Percentiles rank a stretch among this genome's conserved stretches.
These are phyloP conservation scores for Musa acuminata DNA, from an alignment of 176 grass and related monocot species.

Conservation along the genomic window DNA sequence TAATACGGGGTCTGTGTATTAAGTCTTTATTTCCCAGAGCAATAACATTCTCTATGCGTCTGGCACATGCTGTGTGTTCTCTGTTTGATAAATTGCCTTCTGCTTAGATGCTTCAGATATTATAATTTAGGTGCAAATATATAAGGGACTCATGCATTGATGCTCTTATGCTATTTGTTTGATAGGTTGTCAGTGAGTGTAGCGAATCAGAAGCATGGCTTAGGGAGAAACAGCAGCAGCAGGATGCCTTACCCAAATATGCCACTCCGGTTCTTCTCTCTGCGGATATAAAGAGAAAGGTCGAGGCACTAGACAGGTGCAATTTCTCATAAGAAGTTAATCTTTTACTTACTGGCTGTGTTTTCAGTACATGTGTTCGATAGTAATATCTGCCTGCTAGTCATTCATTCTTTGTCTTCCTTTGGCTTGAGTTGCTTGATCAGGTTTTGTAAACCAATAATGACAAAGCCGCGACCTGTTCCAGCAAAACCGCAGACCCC, in stretches of 20 bases:
- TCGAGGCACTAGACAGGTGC: slow-evolving; percentile 72
- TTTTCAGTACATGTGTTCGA: neutral
- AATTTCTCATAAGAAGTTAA: neutral
- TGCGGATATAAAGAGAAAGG: slow-evolving; percentile 58
- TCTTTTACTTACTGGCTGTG: neutral
- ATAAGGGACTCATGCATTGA: too few relatives aligned
- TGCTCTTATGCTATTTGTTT: neutral
- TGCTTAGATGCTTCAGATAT: too few relatives aligned
- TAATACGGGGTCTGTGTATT: too few relatives aligned
- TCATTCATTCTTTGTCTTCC: neutral
- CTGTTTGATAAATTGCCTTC: too few relatives aligned
- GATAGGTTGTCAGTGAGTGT: slow-evolving; percentile 62
- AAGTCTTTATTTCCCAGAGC: too few relatives aligned
- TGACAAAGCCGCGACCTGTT: slow-evolving; percentile 47
- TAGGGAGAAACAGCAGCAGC: slow-evolving; percentile 56
- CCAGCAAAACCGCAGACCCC: slow-evolving; percentile 50
- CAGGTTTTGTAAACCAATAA: slow-evolving; percentile 89
- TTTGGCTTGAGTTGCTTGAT: neutral
- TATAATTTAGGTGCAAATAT: too few relatives aligned
- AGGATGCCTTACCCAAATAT: slow-evolving; percentile 81
- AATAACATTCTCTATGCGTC: too few relatives aligned
- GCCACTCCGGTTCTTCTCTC: slow-evolving; percentile 48
- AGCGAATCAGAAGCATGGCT: slow-evolving; percentile 54
- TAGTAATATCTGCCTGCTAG: neutral
- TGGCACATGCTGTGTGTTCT: too few relatives aligned